Percentiles rank a stretch among this genome's conserved stretches.
Evolutionary conservation across 2,329 filamentous ascomycete genomes (phyloP).

Genomic region (Penicillium digitatum): DNA sequence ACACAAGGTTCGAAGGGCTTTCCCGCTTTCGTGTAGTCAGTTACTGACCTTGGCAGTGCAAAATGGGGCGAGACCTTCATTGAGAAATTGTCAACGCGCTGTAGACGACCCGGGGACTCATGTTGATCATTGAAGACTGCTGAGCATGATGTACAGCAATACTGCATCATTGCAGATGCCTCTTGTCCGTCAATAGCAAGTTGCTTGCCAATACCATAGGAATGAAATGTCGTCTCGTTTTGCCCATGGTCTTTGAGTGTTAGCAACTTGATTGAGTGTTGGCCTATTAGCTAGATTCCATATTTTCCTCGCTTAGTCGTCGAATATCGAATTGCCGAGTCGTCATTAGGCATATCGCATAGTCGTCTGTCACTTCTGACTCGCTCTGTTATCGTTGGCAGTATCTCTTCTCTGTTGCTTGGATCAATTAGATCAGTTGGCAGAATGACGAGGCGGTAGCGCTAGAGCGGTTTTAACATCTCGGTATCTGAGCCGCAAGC

Average conservation of each 20-base stretch:
- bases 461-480: neutral
- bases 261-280: neutral
- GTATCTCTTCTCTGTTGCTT: neutral
- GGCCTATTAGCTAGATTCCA: neutral
- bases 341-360: neutral
- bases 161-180: neutral
- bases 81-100: conserved; percentile 20
- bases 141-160: neutral
- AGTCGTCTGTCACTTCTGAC: neutral
- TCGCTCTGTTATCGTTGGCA: neutral
- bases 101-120: conserved; percentile 1
- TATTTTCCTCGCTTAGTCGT: neutral
- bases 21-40: neutral
- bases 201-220: neutral
- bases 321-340: neutral
- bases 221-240: neutral
- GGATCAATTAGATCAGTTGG: neutral
- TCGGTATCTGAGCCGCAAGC: neutral
- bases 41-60: conserved; percentile 20
- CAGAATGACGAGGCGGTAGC: neutral
- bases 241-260: neutral
- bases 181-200: neutral
- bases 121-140: conserved; percentile 1
- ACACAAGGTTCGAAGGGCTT: conserved; percentile 60
- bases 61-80: conserved; percentile 35